Conservation (phyloP, 768 basidiomycete species). For the Naganishia onofrii region DNA sequence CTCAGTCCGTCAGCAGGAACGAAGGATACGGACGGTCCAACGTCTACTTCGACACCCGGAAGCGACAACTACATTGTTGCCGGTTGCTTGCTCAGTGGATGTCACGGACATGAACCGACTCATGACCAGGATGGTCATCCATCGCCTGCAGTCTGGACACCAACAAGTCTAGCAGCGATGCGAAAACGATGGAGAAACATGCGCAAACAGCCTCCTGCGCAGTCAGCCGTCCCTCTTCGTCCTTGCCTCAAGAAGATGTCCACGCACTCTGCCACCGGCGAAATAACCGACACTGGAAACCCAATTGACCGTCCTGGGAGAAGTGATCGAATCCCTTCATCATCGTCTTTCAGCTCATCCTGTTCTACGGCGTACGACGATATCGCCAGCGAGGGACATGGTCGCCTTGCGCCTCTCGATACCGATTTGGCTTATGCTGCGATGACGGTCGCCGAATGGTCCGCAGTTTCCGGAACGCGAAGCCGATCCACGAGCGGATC, state of each 20-base stretch:
- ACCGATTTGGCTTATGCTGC: not conserved
- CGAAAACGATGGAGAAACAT: slow-evolving; percentile 14
- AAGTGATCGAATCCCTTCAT: not conserved
- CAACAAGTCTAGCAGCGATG: slow-evolving; percentile 6
- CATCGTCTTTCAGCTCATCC: slow-evolving; percentile 11
- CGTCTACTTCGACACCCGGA: not conserved
- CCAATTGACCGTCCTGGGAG: not conserved
- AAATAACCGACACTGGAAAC: not conserved
- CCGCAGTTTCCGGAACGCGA: not conserved
- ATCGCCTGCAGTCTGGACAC: slow-evolving; percentile 13
- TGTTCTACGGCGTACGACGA: slow-evolving; percentile 2
- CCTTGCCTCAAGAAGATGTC: slow-evolving; percentile 26
- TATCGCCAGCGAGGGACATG: not conserved
- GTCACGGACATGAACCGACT: not conserved
- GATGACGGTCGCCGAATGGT: not conserved
- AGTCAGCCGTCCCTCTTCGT: slow-evolving; percentile 18
- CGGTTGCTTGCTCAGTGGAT: slow-evolving; percentile 14
- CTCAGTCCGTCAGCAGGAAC: slow-evolving; percentile 1
- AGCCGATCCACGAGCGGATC: slow-evolving; percentile 14
- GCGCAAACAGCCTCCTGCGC: slow-evolving; percentile 15
- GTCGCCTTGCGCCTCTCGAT: not conserved
- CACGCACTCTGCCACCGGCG: not conserved
- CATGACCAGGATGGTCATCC: slow-evolving; percentile 22
- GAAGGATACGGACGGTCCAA: not conserved
- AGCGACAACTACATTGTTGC: slow-evolving; percentile 16